phyloP scores from a whole-genome alignment of 768 basidiomycete genomes.

The Coprinopsis sp. region DNA sequence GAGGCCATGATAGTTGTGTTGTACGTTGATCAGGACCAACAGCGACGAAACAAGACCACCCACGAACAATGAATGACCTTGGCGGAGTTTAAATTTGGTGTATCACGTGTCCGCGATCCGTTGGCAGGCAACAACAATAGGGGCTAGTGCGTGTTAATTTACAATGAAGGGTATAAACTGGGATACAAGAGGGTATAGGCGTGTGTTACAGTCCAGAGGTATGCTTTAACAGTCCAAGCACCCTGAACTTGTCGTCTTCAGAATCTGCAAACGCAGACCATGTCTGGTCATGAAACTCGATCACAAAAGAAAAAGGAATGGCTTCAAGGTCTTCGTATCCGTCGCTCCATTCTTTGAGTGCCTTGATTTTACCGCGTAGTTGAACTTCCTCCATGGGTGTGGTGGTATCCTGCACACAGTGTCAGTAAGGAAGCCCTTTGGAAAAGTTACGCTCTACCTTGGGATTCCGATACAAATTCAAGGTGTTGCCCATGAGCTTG shows the following conservation, averaged over 20 bases:
- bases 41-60: neutral
- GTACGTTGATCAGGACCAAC: neutral
- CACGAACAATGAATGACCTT: neutral
- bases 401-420: slow-evolving; percentile 30
- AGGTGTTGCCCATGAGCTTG: slow-evolving; percentile 43
- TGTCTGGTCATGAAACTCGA: slow-evolving; percentile 50
- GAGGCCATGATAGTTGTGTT: no score
- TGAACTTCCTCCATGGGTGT: slow-evolving; percentile 39
- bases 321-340: slow-evolving; percentile 65
- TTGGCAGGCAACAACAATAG: neutral
- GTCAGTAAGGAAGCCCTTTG: neutral
- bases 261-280: slow-evolving; percentile 62
- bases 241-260: slow-evolving; percentile 56
- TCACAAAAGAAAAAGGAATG: slow-evolving; percentile 61
- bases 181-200: slow-evolving; percentile 6
- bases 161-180: neutral
- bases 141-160: neutral
- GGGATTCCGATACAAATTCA: slow-evolving; percentile 48
- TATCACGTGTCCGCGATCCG: slow-evolving; percentile 4
- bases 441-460: slow-evolving; percentile 33
- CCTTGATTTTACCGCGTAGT: slow-evolving; percentile 42
- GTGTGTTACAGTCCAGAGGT: slow-evolving; percentile 35
- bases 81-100: slow-evolving; percentile 4
- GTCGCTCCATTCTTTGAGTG: slow-evolving; percentile 57
- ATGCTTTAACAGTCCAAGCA: slow-evolving; percentile 44